phyloP scores from a whole-genome alignment of 2,329 filamentous ascomycete genomes.

The Paracoccidioides brasiliensis region DNA sequence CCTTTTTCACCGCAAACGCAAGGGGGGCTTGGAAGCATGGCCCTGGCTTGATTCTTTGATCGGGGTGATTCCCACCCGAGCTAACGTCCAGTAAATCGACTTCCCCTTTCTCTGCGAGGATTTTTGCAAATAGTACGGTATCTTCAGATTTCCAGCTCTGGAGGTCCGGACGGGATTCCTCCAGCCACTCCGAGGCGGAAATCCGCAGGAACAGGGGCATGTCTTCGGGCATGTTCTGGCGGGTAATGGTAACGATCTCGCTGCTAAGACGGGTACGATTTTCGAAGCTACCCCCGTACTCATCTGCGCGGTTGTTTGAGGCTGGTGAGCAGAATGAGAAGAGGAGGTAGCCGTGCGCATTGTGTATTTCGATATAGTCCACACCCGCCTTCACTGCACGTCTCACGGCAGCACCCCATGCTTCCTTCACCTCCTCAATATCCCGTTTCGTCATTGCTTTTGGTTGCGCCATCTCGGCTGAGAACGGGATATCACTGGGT shows the following conservation, averaged over 20 bases:
- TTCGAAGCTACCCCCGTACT: constrained; percentile 40
- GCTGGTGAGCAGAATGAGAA: constrained; percentile 56
- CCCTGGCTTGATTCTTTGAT: constrained; percentile 31
- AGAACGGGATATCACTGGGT: constrained; percentile 49
- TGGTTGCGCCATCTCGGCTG: constrained; percentile 35
- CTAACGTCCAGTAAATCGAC: constrained; percentile 77
- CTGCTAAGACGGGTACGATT: constrained; percentile 57
- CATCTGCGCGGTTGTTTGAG: constrained; percentile 53
- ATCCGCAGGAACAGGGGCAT: constrained; percentile 65
- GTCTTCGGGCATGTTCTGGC: constrained; percentile 48
- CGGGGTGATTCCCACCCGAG: constrained; percentile 55
- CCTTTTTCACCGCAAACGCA: constrained; percentile 57
- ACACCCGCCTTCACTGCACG: constrained; percentile 56
- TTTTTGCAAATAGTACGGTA: constrained; percentile 48
- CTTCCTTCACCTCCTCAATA: constrained; percentile 51
- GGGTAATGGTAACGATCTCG: constrained; percentile 51
- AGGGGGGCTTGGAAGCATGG: constrained; percentile 64
- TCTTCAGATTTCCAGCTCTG: constrained; percentile 57
- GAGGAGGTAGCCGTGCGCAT: constrained; percentile 66
- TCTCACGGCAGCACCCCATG: constrained; percentile 46
- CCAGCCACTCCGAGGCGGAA: constrained; percentile 64
- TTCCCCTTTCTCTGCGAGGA: constrained; percentile 53
- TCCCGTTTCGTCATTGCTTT: constrained; percentile 56
- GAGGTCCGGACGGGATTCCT: constrained; percentile 40
- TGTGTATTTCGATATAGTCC: constrained; percentile 70